A percentile compares a stretch with the other conserved stretches of the same genome.
Conservation (phyloP, 768 basidiomycete species). For the Tephrocybe sp. region DNA sequence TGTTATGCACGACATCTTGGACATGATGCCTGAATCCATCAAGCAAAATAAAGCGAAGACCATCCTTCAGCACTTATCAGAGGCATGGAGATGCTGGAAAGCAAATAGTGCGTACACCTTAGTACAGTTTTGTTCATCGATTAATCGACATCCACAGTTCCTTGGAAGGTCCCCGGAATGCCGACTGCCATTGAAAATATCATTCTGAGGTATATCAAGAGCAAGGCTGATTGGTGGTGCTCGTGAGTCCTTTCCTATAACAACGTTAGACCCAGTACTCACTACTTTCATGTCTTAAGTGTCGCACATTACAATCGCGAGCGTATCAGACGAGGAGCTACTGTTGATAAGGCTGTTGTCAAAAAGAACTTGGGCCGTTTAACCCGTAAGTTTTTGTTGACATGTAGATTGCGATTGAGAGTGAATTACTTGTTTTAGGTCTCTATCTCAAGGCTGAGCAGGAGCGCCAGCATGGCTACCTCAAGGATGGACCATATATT, state of each 20-base stretch:
- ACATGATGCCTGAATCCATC: slow-evolving; percentile 99
- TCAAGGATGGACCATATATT: slow-evolving; percentile 99
- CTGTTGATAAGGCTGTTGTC: slow-evolving; percentile 97
- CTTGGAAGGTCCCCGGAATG: slow-evolving; percentile 99
- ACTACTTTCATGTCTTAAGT: slow-evolving; percentile 28
- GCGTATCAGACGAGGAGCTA: slow-evolving; percentile 94
- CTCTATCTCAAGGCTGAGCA: slow-evolving; percentile 99
- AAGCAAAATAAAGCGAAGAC: slow-evolving; percentile 99
- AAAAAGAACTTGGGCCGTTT: slow-evolving; percentile 99
- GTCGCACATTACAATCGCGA: slow-evolving; percentile 98
- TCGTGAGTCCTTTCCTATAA: slow-evolving; percentile 46
- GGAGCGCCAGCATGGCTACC: slow-evolving; percentile 96
- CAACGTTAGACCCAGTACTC: not conserved
- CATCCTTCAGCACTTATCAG: slow-evolving; percentile 95
- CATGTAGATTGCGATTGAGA: not conserved
- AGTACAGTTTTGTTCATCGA: not conserved
- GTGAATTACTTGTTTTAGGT: slow-evolving; percentile 34
- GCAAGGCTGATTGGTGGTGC: slow-evolving; percentile 99
- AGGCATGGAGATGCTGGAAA: slow-evolving; percentile 98
- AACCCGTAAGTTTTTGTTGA: slow-evolving; percentile 60
- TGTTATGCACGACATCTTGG: slow-evolving; percentile 99
- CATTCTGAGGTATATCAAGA: slow-evolving; percentile 97
- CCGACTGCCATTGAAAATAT: slow-evolving; percentile 99
- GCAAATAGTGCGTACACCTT: slow-evolving; percentile 64
- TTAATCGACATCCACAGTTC: slow-evolving; percentile 46